These are phyloP conservation scores for Myxozyma mucilagina DNA, from an alignment of 805 yeast genomes.

Conservation along the genomic window DNA sequence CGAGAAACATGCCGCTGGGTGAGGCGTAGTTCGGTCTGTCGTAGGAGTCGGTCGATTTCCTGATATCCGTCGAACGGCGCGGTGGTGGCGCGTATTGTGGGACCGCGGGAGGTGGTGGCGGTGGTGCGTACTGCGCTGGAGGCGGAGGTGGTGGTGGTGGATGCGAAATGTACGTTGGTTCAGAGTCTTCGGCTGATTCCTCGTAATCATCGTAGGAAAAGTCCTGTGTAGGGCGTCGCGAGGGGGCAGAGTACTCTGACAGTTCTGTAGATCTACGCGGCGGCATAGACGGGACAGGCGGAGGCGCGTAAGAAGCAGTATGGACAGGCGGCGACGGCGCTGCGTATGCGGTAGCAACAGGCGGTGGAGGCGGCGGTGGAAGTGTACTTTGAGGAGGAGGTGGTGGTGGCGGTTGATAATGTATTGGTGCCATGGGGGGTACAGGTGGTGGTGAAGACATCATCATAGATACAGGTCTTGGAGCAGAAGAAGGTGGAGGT, in stretches of 20 bases:
- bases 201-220: constrained; percentile 4
- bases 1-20: constrained; percentile 25
- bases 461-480: constrained; percentile 19
- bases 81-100: constrained; percentile 1
- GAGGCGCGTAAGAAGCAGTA: constrained; percentile 24
- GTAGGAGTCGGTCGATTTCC: constrained; percentile 33
- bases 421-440: background rate
- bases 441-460: constrained; percentile 25
- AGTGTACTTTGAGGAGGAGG: constrained; percentile 23
- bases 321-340: constrained; percentile 28
- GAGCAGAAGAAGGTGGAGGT: constrained; percentile 27
- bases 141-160: constrained; percentile 18
- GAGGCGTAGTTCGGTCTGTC: constrained; percentile 1
- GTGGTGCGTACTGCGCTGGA: constrained; percentile 27
- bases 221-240: background rate
- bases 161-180: too few relatives aligned
- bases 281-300: constrained; percentile 19
- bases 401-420: constrained; percentile 19
- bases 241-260: constrained; percentile 1
- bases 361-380: constrained; percentile 24
- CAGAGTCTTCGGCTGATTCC: constrained; percentile 19
- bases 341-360: background rate
- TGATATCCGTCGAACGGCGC: constrained; percentile 21
- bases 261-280: constrained; percentile 10
- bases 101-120: constrained; percentile 8